phyloP scores from a whole-genome alignment of 139 green algal species.

The Chlamydomonas incerta region DNA sequence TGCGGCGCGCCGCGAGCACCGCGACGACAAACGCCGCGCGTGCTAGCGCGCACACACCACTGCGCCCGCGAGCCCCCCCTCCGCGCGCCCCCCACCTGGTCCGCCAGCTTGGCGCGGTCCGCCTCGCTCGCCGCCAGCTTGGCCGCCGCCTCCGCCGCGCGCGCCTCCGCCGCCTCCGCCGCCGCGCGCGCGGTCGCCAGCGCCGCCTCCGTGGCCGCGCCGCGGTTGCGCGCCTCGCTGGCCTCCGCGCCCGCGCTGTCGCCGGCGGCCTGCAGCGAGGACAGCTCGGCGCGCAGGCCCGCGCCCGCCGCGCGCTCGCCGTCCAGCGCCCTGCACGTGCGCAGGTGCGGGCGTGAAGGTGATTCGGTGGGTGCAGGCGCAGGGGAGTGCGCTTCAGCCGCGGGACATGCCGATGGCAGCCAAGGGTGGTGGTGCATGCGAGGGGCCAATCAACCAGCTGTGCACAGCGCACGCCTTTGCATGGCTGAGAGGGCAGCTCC shows the following conservation, averaged over 20 bases:
- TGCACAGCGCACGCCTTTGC: no score
- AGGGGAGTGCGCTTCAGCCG: no score
- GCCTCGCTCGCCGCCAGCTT: conserved; percentile 17
- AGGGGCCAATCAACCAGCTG: background rate
- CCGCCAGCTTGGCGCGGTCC: conserved; percentile 33
- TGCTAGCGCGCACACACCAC: no score
- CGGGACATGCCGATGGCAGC: no score
- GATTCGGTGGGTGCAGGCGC: no score
- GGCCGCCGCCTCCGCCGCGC: background rate
- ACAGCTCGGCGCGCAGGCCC: background rate
- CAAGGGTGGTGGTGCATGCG: background rate
- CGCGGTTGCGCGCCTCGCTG: background rate
- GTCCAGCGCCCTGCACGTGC: conserved; percentile 32
- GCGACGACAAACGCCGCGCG: no score
- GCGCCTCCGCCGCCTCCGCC: background rate
- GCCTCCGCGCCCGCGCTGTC: conserved; percentile 1
- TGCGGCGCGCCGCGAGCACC: no score
- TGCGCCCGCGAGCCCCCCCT: no score
- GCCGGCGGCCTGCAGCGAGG: background rate
- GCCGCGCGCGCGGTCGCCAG: background rate
- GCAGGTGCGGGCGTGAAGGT: no score
- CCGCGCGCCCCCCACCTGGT: conserved; percentile 16
- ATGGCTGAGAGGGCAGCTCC: no score
- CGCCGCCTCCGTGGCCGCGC: background rate
- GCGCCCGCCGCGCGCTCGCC: background rate